Conservation (phyloP, 1,284 basidiomycete genomes). For the Fomes fomentarius region DNA sequence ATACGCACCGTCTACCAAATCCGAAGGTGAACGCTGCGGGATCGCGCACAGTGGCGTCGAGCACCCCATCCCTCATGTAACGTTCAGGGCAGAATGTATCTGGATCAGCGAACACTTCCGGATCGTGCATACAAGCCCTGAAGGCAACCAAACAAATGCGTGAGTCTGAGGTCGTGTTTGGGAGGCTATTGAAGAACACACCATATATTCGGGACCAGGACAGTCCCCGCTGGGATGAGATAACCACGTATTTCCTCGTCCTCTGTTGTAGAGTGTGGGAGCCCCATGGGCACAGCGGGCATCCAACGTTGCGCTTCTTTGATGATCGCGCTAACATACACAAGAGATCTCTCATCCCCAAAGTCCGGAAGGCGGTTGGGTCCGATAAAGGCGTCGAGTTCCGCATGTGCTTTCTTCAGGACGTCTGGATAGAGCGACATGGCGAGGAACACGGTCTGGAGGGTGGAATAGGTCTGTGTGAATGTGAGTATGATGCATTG, state of each 20-base stretch:
- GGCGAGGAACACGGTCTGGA: conserved; percentile 35
- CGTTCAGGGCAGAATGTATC: conserved; percentile 21
- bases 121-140: conserved; percentile 24
- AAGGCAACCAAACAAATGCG: neutral
- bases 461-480: neutral
- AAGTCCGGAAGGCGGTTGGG: conserved; percentile 28
- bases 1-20: conserved; percentile 16
- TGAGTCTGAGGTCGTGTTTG: neutral
- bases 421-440: conserved; percentile 40
- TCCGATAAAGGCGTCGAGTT: conserved; percentile 32
- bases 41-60: conserved; percentile 9
- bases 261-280: conserved; percentile 5
- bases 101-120: conserved; percentile 17
- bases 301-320: conserved; percentile 28
- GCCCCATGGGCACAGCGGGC: conserved; percentile 16
- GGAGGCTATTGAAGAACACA: neutral
- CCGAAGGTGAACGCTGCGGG: conserved; percentile 25
- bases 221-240: conserved; percentile 27
- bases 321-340: conserved; percentile 26
- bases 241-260: conserved; percentile 23
- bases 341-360: conserved; percentile 14
- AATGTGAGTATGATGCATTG: no score
- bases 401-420: conserved; percentile 31
- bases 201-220: conserved; percentile 26
- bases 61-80: conserved; percentile 15